Conservation (phyloP, 139 green algal species). For the Mesotaenium endlicherianum region DNA sequence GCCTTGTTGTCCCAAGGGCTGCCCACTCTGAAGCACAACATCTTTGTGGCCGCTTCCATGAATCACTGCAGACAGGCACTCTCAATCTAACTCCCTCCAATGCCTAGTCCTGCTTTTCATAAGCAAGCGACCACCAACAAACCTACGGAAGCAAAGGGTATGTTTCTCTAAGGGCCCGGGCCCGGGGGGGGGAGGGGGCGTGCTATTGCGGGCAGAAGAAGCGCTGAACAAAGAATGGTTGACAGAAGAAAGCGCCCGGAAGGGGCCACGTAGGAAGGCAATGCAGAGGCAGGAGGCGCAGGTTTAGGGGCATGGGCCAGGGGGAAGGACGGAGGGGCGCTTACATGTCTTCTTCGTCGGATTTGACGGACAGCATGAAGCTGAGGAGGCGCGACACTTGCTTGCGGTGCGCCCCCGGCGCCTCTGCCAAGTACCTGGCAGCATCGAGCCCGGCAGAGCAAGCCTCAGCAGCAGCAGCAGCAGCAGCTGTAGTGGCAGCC, state of each 20-base stretch:
- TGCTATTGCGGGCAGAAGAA: neutral
- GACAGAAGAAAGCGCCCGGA: neutral
- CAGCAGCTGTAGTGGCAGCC: neutral
- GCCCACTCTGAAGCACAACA: too few relatives aligned
- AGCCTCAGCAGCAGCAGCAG: neutral
- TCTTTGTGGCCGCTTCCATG: too few relatives aligned
- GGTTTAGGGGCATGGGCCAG: neutral
- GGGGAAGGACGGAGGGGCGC: neutral
- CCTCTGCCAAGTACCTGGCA: neutral
- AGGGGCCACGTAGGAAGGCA: neutral
- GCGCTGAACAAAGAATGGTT: neutral
- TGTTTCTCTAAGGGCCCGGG: too few relatives aligned
- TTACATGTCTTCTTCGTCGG: neutral
- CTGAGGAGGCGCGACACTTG: neutral
- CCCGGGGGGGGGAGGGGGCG: too few relatives aligned
- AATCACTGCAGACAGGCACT: too few relatives aligned
- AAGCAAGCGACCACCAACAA: too few relatives aligned
- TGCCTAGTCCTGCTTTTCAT: too few relatives aligned
- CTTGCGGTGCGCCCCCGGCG: neutral
- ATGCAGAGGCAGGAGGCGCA: neutral
- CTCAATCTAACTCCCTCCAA: too few relatives aligned
- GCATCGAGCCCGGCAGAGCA: neutral
- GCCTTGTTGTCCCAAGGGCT: too few relatives aligned
- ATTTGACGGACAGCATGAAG: conserved; percentile 8
- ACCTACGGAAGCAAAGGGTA: too few relatives aligned